phyloP scores from a whole-genome alignment of 345 rosid species.

The Citrus reticulata region DNA sequence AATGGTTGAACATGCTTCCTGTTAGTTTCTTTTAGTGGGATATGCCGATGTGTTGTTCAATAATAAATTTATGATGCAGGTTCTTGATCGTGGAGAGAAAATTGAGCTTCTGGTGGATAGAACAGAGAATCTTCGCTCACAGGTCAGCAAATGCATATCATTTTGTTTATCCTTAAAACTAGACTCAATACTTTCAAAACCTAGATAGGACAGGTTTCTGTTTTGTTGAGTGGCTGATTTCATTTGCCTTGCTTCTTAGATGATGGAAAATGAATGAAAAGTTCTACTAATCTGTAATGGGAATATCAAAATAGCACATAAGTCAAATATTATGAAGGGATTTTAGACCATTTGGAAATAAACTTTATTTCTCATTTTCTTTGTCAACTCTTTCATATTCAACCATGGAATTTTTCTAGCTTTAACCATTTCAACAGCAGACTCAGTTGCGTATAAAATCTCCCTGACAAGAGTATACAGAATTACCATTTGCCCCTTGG shows the following conservation, averaged over 20 bases:
- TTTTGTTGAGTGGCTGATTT: background rate
- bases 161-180: background rate
- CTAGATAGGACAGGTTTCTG: background rate
- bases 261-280: background rate
- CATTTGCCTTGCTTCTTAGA: background rate
- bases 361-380: background rate
- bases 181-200: background rate
- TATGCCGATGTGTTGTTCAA: background rate
- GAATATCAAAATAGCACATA: background rate
- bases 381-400: background rate
- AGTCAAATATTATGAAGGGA: background rate
- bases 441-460: background rate
- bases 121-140: slow-evolving; percentile 74
- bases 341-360: background rate
- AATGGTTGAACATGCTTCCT: background rate
- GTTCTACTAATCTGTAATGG: background rate
- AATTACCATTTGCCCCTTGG: background rate
- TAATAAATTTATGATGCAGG: slow-evolving; percentile 28
- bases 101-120: slow-evolving; percentile 76
- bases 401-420: background rate
- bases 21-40: background rate
- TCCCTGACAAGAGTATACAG: background rate
- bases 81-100: slow-evolving; percentile 82
- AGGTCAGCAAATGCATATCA: slow-evolving; percentile 34
- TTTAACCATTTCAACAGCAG: background rate